A percentile compares a stretch with the other conserved stretches of the same genome.
Conservation (phyloP, 2,329 filamentous ascomycete genomes). For the Colletotrichum sp. region DNA sequence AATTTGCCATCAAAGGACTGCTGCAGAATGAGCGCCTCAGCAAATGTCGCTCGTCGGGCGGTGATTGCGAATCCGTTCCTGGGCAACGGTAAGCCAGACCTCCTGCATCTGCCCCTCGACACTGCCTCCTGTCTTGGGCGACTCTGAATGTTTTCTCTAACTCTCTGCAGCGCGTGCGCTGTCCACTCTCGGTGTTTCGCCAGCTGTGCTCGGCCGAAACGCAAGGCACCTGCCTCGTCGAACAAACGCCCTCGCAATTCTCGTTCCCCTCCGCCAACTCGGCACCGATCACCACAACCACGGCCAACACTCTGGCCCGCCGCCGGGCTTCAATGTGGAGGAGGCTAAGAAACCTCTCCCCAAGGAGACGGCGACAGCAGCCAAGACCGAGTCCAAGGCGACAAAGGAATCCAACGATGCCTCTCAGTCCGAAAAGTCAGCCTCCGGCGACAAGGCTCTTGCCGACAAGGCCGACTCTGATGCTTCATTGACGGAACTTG, state of each 20-base stretch:
- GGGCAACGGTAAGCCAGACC: slow-evolving; percentile 48
- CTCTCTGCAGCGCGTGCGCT: slow-evolving; percentile 47
- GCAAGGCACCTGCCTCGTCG: slow-evolving; percentile 49
- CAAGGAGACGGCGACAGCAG: slow-evolving; percentile 50
- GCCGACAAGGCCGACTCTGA: slow-evolving; percentile 42
- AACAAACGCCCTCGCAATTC: slow-evolving; percentile 58
- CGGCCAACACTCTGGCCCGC: slow-evolving; percentile 65
- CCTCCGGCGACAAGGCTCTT: slow-evolving; percentile 32
- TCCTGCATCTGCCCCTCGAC: neutral
- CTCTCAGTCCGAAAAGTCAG: slow-evolving; percentile 22
- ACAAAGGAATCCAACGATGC: slow-evolving; percentile 26
- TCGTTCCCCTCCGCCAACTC: slow-evolving; percentile 61
- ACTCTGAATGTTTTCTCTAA: slow-evolving; percentile 28
- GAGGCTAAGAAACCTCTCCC: slow-evolving; percentile 85
- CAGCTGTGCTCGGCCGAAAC: slow-evolving; percentile 52
- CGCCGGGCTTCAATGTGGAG: slow-evolving; percentile 90
- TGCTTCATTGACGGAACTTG: slow-evolving; percentile 64
- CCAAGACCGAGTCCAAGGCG: slow-evolving; percentile 39
- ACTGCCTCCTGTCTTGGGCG: neutral
- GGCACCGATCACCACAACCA: slow-evolving; percentile 65
- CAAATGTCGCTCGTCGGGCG: slow-evolving; percentile 60
- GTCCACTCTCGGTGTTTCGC: slow-evolving; percentile 51
- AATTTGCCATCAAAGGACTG: neutral
- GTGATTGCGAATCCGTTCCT: slow-evolving; percentile 58
- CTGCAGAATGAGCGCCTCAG: slow-evolving; percentile 59